A percentile compares a stretch with the other conserved stretches of the same genome.
phyloP scores from a whole-genome alignment of 495 filamentous ascomycete species.

The Collariella sp. region DNA sequence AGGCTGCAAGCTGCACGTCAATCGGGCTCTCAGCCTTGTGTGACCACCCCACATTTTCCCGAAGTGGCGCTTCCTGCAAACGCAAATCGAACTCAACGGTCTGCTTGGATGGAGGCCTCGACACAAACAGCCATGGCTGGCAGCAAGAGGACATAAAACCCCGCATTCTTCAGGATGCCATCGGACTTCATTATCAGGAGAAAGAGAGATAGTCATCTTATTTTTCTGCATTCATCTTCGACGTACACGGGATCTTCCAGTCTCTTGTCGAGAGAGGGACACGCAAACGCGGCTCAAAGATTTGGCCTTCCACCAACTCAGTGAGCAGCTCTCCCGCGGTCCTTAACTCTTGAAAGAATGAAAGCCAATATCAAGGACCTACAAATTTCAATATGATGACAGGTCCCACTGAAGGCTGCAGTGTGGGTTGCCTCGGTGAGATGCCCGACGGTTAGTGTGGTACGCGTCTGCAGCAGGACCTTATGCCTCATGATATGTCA shows the following conservation, averaged over 20 bases:
- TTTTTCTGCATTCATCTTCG: too few relatives aligned
- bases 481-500: background rate
- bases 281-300: too few relatives aligned
- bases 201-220: too few relatives aligned
- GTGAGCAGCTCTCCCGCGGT: too few relatives aligned
- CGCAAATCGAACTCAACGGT: slow-evolving; percentile 9
- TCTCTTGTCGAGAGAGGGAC: too few relatives aligned
- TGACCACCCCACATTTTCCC: background rate
- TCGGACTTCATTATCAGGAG: too few relatives aligned
- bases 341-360: too few relatives aligned
- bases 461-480: slow-evolving; percentile 8
- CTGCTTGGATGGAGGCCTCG: background rate
- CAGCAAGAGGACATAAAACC: background rate
- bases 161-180: too few relatives aligned
- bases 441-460: slow-evolving; percentile 19
- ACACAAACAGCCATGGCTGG: too few relatives aligned
- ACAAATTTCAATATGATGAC: too few relatives aligned
- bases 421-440: slow-evolving; percentile 8
- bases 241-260: slow-evolving; percentile 8
- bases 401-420: background rate
- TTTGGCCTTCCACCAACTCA: too few relatives aligned
- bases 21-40: slow-evolving; percentile 7
- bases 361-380: too few relatives aligned
- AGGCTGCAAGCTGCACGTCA: slow-evolving; percentile 5
- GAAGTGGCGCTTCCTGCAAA: slow-evolving; percentile 1